These are phyloP conservation scores for Sanguinoderma infundibulare DNA, from an alignment of 1,284 basidiomycete species.

Conservation along the genomic window DNA sequence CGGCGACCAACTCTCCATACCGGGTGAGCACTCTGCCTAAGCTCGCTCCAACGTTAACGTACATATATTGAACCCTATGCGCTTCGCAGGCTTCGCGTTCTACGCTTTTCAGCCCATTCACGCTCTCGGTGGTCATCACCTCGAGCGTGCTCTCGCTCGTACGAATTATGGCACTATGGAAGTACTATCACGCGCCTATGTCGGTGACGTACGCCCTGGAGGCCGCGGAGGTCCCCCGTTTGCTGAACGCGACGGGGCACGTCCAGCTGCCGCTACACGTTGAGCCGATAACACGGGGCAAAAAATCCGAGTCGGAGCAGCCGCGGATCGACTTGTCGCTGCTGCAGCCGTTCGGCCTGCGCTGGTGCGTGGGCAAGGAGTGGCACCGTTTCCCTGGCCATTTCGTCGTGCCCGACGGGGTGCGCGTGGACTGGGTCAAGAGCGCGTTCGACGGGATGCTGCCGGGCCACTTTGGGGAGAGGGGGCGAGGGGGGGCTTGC, in stretches of 20 bases:
- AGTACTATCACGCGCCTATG: conserved; percentile 93
- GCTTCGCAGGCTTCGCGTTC: conserved; percentile 73
- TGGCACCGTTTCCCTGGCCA: conserved; percentile 96
- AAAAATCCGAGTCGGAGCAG: conserved; percentile 35
- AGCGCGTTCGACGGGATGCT: conserved; percentile 90
- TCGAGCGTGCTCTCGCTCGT: conserved; percentile 76
- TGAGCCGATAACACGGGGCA: conserved; percentile 30
- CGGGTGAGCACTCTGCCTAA: conserved; percentile 52
- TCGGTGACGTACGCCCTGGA: conserved; percentile 78
- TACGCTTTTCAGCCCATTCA: conserved; percentile 76
- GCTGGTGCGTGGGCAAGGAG: conserved; percentile 92
- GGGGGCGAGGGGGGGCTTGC: conserved; percentile 45
- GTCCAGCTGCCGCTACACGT: conserved; percentile 48
- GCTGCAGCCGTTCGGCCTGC: conserved; percentile 73
- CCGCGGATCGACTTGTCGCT: conserved; percentile 73
- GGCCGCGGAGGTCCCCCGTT: conserved; percentile 77
- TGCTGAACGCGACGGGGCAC: conserved; percentile 77
- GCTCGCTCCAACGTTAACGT: background rate
- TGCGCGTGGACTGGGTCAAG: conserved; percentile 87
- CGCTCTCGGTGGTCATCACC: conserved; percentile 69
- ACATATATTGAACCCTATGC: conserved; percentile 6
- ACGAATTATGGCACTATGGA: conserved; percentile 80
- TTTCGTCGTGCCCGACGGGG: conserved; percentile 85
- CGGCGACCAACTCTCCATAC: conserved; percentile 82
- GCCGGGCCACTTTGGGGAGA: conserved; percentile 77